Evolutionary conservation across 352 stramenopile genomes (phyloP).

Genomic region (Peronospora belbahrii): DNA sequence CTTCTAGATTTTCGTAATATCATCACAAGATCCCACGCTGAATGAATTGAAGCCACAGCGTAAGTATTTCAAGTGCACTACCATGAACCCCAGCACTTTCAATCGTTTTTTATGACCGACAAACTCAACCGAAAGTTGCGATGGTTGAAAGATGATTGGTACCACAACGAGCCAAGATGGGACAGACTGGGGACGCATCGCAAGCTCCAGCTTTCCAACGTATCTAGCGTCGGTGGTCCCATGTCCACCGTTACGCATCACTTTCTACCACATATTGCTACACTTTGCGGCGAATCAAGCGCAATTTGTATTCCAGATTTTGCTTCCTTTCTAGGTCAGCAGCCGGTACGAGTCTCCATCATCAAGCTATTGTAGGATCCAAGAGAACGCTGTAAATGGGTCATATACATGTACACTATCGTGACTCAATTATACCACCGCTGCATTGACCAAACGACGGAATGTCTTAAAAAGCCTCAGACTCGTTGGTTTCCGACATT

Average conservation of each 20-base stretch:
- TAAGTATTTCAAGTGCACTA: too few relatives aligned
- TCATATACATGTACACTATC: not conserved
- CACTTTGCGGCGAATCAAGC: not conserved
- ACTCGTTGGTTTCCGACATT: not conserved
- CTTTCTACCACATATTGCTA: too few relatives aligned
- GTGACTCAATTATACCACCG: not conserved
- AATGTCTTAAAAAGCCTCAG: not conserved
- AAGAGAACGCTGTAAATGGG: not conserved
- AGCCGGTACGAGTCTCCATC: not conserved
- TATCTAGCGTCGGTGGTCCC: conserved; percentile 36
- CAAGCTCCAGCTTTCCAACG: conserved; percentile 73
- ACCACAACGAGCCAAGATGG: conserved; percentile 66
- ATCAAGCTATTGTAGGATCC: not conserved
- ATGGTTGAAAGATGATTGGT: conserved; percentile 60
- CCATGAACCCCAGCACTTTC: too few relatives aligned
- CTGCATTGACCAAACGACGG: not conserved
- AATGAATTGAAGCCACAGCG: too few relatives aligned
- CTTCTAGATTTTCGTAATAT: too few relatives aligned
- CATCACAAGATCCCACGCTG: too few relatives aligned
- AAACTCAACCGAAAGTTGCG: conserved; percentile 40
- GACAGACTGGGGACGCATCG: conserved; percentile 63
- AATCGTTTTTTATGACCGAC: too few relatives aligned
- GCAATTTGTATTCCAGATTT: not conserved
- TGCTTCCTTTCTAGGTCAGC: not conserved
- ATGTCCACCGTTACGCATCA: conserved; percentile 6